Evolutionary conservation across 371 early-diverging fungal genomes (phyloP), one percentile per base, ranked within the genome.

Genomic region (Phascolomyces articulosus): DNA sequence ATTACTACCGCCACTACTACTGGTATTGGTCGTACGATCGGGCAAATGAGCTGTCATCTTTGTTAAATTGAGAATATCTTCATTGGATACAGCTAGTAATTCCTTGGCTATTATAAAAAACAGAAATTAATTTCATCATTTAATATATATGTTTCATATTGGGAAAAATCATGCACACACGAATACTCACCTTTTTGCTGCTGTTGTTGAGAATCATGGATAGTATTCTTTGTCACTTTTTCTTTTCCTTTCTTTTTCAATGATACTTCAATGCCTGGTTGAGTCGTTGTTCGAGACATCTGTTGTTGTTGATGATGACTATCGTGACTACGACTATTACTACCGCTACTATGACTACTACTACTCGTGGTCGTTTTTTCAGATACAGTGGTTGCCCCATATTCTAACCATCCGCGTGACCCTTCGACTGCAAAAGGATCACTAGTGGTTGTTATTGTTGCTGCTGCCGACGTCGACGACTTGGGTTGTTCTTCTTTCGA

Each of bases 41-140:
- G 74, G 68, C 31, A 75, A 55, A 26, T 60, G 53, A 1, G 60
- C 53, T 20, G 80, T 72, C 63, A 80, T 56, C 34, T 75, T 66
- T 7, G 80, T 77, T 8, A 80, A 49, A 38, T 73, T 75, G 21
- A 77, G 48, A 34, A 80, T 80, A 53, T 80, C 78, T 61, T 75
- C 78, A 44, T 77, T 70, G 27, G 80, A 80, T 3, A 80, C 78
- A 13, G 71, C 70, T 23, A 72, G 70, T 28, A 80, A 51, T 47
- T 80, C 77, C 65, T 67, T 64, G 34, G 63, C 68, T 66, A 34
- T 10, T 31, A 38, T 13, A n/a, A 6, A 27, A 47, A n/a, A n/a
- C n/a, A n/a, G n/a, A n/a, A n/a, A n/a, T n/a, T n/a, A n/a, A n/a
- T n/a, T n/a, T n/a, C n/a, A n/a, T n/a, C n/a, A n/a, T n/a, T n/a